These are phyloP conservation scores for Trichomonascus vanleenenianus DNA, from an alignment of 805 yeast genomes.

Conservation along the genomic window DNA sequence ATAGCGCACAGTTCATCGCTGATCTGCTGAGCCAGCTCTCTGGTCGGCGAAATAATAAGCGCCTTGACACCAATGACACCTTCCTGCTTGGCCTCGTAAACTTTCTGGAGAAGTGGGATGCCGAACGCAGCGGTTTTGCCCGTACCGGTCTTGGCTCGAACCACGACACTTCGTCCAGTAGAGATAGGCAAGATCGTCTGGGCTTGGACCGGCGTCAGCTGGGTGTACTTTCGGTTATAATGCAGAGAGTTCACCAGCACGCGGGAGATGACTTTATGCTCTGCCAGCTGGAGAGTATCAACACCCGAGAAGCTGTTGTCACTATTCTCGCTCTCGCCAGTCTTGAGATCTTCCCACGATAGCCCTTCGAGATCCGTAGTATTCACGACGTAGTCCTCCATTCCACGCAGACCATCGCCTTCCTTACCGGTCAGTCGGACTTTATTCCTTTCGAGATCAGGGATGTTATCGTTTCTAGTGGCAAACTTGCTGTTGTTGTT, in stretches of 20 bases:
- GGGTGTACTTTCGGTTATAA: conserved; percentile 25
- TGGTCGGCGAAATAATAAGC: conserved; percentile 77
- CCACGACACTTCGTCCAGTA: conserved; percentile 61
- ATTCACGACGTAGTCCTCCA: conserved; percentile 23
- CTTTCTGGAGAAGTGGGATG: conserved; percentile 63
- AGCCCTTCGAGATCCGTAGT: conserved; percentile 16
- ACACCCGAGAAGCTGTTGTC: conserved; percentile 22
- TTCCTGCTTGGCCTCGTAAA: conserved; percentile 31
- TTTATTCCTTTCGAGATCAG: conserved; percentile 5
- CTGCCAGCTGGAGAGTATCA: conserved; percentile 21
- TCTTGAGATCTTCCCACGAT: conserved; percentile 22
- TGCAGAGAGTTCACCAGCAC: conserved; percentile 28
- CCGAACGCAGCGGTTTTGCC: conserved; percentile 91
- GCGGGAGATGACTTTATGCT: conserved; percentile 20
- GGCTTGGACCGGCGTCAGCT: conserved; percentile 32
- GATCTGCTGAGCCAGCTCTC: conserved; percentile 85
- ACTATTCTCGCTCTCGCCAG: conserved; percentile 7
- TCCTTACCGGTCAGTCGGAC: conserved; percentile 11
- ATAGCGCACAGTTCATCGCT: conserved; percentile 52
- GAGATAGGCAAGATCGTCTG: conserved; percentile 57
- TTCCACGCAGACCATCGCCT: conserved; percentile 27
- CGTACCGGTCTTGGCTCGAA: conserved; percentile 91
- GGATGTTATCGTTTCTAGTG: not conserved
- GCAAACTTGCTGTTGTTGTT: not conserved
- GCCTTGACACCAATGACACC: conserved; percentile 41